Percentiles rank a stretch among this genome's conserved stretches.
These are phyloP conservation scores for Martensiomyces pterosporus DNA, from an alignment of 192 early-diverging fungal species.

Conservation along the genomic window DNA sequence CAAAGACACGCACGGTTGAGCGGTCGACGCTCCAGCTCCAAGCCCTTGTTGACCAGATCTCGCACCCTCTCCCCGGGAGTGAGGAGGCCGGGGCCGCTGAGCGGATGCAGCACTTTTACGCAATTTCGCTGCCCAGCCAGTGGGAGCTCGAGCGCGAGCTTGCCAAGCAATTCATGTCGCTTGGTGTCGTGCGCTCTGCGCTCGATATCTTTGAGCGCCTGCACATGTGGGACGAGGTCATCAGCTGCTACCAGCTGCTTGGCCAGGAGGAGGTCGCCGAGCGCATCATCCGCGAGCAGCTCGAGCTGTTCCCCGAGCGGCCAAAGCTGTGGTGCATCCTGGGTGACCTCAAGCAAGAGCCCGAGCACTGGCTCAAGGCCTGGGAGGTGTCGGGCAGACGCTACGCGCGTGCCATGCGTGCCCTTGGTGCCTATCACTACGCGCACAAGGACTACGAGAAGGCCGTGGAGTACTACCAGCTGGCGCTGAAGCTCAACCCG, in stretches of 20 bases:
- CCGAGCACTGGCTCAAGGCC: slow-evolving; percentile 74
- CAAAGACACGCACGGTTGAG: slow-evolving; percentile 84
- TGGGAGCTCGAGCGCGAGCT: slow-evolving; percentile 97
- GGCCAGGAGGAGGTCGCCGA: slow-evolving; percentile 87
- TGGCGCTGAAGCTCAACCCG: slow-evolving; percentile 88
- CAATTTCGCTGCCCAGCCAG: slow-evolving; percentile 78
- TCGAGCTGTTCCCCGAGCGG: slow-evolving; percentile 62
- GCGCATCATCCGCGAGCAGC: slow-evolving; percentile 61
- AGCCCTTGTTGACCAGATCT: slow-evolving; percentile 93
- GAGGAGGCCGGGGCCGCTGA: slow-evolving; percentile 54
- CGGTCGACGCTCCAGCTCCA: slow-evolving; percentile 89
- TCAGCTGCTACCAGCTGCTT: slow-evolving; percentile 81
- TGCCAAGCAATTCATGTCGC: slow-evolving; percentile 71
- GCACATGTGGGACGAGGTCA: slow-evolving; percentile 94
- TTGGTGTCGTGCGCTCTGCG: slow-evolving; percentile 88
- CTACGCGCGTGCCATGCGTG: slow-evolving; percentile 93
- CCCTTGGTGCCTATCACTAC: slow-evolving; percentile 80
- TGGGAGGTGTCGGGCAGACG: slow-evolving; percentile 81
- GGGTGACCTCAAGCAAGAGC: slow-evolving; percentile 79
- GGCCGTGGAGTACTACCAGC: slow-evolving; percentile 69
- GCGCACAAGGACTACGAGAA: slow-evolving; percentile 58
- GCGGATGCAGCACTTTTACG: slow-evolving; percentile 76
- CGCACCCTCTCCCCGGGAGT: slow-evolving; percentile 29
- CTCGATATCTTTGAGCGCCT: slow-evolving; percentile 92
- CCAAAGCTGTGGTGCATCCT: slow-evolving; percentile 87